A percentile compares a stretch with the other conserved stretches of the same genome.
phyloP scores from a whole-genome alignment of 1,284 basidiomycete species.

The Pisolithus thermaeus region DNA sequence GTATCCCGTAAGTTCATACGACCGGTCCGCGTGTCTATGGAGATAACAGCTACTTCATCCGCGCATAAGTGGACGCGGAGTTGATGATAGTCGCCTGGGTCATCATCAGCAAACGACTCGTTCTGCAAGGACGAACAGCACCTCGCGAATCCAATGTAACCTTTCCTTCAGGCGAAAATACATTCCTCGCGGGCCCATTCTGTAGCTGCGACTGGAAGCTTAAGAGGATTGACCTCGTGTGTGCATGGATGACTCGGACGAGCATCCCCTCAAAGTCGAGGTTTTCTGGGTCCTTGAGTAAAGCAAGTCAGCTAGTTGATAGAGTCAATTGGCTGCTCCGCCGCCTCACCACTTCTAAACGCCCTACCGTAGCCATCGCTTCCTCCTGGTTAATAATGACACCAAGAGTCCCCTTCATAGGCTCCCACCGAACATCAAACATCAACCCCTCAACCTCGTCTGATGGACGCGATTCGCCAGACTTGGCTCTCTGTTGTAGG shows the following conservation, averaged over 20 bases:
- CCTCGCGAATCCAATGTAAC: constrained; percentile 50
- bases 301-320: constrained; percentile 1
- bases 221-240: constrained; percentile 54
- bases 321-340: not conserved
- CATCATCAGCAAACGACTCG: constrained; percentile 3
- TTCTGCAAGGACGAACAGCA: constrained; percentile 19
- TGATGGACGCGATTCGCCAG: constrained; percentile 48
- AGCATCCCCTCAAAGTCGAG: constrained; percentile 68
- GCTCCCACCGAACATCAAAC: constrained; percentile 62
- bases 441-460: constrained; percentile 63
- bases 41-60: constrained; percentile 65
- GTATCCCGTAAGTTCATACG: constrained; percentile 65
- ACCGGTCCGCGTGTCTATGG: constrained; percentile 69
- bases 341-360: constrained; percentile 43
- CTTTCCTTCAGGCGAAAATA: constrained; percentile 57
- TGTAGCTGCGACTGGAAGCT: constrained; percentile 50
- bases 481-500: constrained; percentile 57
- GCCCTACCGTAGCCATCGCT: constrained; percentile 31
- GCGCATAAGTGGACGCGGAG: constrained; percentile 65
- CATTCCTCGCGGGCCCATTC: constrained; percentile 39
- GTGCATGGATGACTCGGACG: constrained; percentile 50
- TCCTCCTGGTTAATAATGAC: constrained; percentile 43
- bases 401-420: constrained; percentile 54
- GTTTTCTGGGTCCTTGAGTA: constrained; percentile 52
- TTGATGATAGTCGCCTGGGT: constrained; percentile 42